Evolutionary conservation across 2,329 filamentous ascomycete genomes (phyloP).

Genomic region (Fusarium verticillioides): DNA sequence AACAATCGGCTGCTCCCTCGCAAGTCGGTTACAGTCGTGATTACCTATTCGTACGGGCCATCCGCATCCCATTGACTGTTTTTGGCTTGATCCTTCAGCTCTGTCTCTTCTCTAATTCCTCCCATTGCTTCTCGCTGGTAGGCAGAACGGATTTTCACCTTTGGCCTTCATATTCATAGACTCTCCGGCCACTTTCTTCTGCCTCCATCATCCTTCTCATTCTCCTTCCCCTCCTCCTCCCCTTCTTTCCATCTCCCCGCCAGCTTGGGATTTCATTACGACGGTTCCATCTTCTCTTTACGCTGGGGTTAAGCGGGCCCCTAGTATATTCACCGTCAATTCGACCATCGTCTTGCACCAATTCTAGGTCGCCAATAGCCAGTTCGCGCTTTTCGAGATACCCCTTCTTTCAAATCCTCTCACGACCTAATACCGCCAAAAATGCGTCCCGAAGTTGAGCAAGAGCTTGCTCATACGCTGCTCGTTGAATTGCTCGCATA

Average conservation of each 20-base stretch:
- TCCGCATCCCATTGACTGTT: conserved; percentile 29
- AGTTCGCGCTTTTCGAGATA: conserved; percentile 46
- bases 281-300: conserved; percentile 41
- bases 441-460: conserved; percentile 99
- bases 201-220: conserved; percentile 37
- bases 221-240: conserved; percentile 16
- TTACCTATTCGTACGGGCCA: conserved; percentile 44
- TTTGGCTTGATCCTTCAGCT: conserved; percentile 29
- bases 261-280: conserved; percentile 42
- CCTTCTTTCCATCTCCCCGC: conserved; percentile 33
- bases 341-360: conserved; percentile 39
- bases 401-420: conserved; percentile 43
- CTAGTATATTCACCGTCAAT: conserved; percentile 40
- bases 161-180: conserved; percentile 43
- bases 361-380: conserved; percentile 41
- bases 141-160: conserved; percentile 39
- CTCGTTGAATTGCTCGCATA: conserved; percentile 99
- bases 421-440: conserved; percentile 53
- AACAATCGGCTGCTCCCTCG: conserved; percentile 50
- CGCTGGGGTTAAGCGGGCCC: conserved; percentile 45
- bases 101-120: conserved; percentile 38
- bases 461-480: conserved; percentile 97
- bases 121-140: conserved; percentile 44
- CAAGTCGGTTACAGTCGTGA: conserved; percentile 43
- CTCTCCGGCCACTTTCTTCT: conserved; percentile 41